These are phyloP conservation scores for Styphnolobium japonicum DNA, from an alignment of 306 rosid species.

Conservation along the genomic window DNA sequence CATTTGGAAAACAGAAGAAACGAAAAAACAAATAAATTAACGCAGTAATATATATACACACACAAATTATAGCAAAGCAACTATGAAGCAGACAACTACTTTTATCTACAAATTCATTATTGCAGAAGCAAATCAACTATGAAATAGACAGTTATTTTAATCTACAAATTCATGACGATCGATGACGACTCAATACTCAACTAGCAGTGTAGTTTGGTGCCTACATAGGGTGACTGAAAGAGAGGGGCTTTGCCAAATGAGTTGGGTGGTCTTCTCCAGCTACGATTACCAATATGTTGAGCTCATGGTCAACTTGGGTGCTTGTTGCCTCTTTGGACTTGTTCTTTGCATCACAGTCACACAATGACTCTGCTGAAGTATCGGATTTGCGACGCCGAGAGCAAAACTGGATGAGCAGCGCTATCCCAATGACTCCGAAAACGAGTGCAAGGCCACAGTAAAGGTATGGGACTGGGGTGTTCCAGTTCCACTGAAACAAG, in stretches of 20 bases:
- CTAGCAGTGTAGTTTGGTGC: neutral
- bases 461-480: slow-evolving; percentile 26
- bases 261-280: slow-evolving; percentile 34
- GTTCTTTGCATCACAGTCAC: neutral
- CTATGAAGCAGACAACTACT: no score
- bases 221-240: neutral
- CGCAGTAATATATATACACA: no score
- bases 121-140: neutral
- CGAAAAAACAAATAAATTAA: no score
- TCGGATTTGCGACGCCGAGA: neutral
- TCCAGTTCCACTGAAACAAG: slow-evolving; percentile 15
- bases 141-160: neutral
- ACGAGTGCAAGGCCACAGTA: slow-evolving; percentile 29
- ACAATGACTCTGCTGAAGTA: neutral
- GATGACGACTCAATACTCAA: neutral
- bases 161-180: neutral
- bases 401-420: slow-evolving; percentile 20
- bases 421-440: slow-evolving; percentile 14
- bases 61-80: no score
- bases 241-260: slow-evolving; percentile 26
- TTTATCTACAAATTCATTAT: no score
- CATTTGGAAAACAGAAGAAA: no score
- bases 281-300: slow-evolving; percentile 30
- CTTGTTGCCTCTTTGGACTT: neutral
- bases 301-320: neutral